Evolutionary conservation across 2,329 filamentous ascomycete species (phyloP), one percentile per base, ranked within the genome.

Genomic region (Coniochaeta pulveracea): DNA sequence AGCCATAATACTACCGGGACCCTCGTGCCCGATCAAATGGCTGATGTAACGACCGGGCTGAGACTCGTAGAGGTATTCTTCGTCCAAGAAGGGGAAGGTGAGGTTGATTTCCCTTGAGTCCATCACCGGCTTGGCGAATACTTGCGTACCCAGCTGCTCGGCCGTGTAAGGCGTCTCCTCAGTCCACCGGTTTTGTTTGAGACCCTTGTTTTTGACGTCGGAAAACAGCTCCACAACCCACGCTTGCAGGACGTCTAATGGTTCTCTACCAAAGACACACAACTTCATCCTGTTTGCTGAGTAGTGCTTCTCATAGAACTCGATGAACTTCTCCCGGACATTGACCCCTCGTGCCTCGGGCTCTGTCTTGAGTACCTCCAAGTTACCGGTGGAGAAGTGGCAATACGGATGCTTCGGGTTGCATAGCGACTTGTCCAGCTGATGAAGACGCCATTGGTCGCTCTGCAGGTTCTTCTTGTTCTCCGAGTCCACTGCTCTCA

Each of bases 391-490:
- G 0, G 84, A 88, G 52, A 95, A 95, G 49, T 93, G 82, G 52
- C 84, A 84, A 53, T 83, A 93, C 1, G 88, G 88, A 48, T 95
- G 88, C 10, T 79, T 75, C 3, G 83, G 79, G 54, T 89, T 94
- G 3, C 85, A 85, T n/a, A 91, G 61, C 3, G 80, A 80, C 60
- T 93, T 93, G 51, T 85, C 82, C 16, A 95, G 67, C 57, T 95
- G 88, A 48, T 89, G 76, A 41, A 93, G 60, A 11, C 88, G 76
- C 85, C 88, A 94, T 36, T 73, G 72, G 49, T 95, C 88, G 52
- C 76, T 89, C 58, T 95, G 88, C 31, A 95, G 63, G 46, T 95
- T 95, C 70, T 95, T 95, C 69, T 94, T 94, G 61, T 95, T 93
- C 56, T 95, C 88, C 5, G 86, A 94, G 50, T 95, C 86, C 14